Percentiles rank a stretch among this genome's conserved stretches.
phyloP scores from a whole-genome alignment of 2,329 filamentous ascomycete genomes.

The Cercospora zeae-maydis region DNA sequence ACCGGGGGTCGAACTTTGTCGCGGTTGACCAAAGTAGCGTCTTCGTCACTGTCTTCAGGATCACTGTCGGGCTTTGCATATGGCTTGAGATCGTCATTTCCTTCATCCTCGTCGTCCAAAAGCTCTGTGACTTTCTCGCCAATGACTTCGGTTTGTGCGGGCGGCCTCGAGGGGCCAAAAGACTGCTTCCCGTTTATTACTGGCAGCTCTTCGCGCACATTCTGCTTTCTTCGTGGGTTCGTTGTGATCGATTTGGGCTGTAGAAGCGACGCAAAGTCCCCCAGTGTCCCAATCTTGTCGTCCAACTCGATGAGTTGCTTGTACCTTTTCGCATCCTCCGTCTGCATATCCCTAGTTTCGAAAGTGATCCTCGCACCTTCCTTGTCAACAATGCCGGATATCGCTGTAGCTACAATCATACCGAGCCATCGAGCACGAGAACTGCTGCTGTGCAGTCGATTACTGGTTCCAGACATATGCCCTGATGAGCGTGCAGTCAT shows the following conservation, averaged over 20 bases:
- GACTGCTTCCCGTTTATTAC: slow-evolving; percentile 31
- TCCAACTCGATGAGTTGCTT: slow-evolving; percentile 60
- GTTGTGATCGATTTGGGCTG: slow-evolving; percentile 16
- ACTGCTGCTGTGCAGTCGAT: slow-evolving; percentile 75
- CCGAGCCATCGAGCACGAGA: slow-evolving; percentile 74
- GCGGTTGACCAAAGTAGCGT: slow-evolving; percentile 78
- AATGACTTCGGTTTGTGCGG: slow-evolving; percentile 31
- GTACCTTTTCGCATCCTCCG: slow-evolving; percentile 71
- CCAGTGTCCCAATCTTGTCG: slow-evolving; percentile 61
- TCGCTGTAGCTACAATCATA: slow-evolving; percentile 77
- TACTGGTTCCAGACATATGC: slow-evolving; percentile 78
- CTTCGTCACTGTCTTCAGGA: slow-evolving; percentile 86
- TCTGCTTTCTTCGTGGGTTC: neutral
- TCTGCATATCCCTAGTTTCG: slow-evolving; percentile 72
- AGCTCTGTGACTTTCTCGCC: slow-evolving; percentile 36
- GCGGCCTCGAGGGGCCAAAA: slow-evolving; percentile 33
- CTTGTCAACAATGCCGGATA: slow-evolving; percentile 62
- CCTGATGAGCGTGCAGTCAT: slow-evolving; percentile 66
- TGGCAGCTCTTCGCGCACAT: slow-evolving; percentile 16
- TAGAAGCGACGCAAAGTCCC: slow-evolving; percentile 44
- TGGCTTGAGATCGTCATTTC: slow-evolving; percentile 64
- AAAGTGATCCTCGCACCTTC: slow-evolving; percentile 74
- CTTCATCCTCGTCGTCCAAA: slow-evolving; percentile 43
- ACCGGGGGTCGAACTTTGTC: slow-evolving; percentile 82
- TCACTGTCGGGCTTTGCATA: slow-evolving; percentile 88